Percentiles rank a stretch among this genome's conserved stretches.
Evolutionary conservation across 2,329 filamentous ascomycete species (phyloP).

Genomic region (Fusarium sp.): DNA sequence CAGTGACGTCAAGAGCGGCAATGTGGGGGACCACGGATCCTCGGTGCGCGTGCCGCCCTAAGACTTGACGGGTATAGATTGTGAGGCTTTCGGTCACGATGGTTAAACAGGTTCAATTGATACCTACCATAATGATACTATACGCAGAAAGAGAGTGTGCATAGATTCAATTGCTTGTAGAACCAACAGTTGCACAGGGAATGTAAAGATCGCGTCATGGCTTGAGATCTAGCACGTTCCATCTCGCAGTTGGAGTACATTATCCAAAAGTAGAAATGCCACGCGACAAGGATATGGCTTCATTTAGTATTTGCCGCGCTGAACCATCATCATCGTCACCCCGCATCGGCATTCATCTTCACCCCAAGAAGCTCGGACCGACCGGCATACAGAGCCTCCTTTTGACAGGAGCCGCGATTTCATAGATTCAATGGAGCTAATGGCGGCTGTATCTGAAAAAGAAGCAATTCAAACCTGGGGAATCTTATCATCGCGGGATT

Average conservation of each 20-base stretch:
- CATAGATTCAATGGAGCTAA: not conserved
- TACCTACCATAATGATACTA: too few relatives aligned
- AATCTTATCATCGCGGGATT: not conserved
- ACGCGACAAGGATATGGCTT: not conserved
- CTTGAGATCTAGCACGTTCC: not conserved
- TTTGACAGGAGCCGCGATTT: not conserved
- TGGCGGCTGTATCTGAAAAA: not conserved
- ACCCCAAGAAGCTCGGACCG: conserved; percentile 25
- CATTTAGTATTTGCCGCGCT: conserved; percentile 28
- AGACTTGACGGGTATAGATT: not conserved
- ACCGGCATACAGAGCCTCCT: conserved; percentile 6
- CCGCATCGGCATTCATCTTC: conserved; percentile 24
- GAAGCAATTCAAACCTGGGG: not conserved
- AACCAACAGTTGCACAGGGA: not conserved
- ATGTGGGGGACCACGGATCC: conserved; percentile 15
- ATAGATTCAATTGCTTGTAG: not conserved
- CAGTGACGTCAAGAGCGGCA: conserved; percentile 37
- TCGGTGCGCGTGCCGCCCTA: conserved; percentile 37
- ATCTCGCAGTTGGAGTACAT: not conserved
- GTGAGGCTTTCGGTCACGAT: conserved; percentile 6
- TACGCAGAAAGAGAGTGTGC: not conserved
- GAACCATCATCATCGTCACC: conserved; percentile 3
- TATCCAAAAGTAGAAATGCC: not conserved
- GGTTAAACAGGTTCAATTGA: not conserved
- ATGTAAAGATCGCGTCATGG: not conserved